Evolutionary conservation across 164 flowering plant species (phyloP), one percentile per base, ranked within the genome.

Genomic region (Magnolia changhungtana): DNA sequence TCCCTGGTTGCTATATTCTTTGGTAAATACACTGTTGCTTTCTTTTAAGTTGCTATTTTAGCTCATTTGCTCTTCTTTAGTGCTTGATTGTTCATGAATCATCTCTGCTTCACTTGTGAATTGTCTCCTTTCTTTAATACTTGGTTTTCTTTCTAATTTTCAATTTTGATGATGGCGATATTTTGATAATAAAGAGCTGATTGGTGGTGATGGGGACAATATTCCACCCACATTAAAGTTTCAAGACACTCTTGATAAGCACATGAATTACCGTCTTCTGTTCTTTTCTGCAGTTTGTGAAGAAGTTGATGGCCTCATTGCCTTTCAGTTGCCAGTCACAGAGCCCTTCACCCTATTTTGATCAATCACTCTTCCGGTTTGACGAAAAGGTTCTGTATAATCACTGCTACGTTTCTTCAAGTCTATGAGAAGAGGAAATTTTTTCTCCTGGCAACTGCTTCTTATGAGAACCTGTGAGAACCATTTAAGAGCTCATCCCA

Each of bases 321-420:
- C 98, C 99, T 52, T 89, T 89, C 86, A 88, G 86, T 78, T 92
- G 97, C 81, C 99, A 96, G 78, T 92, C 94, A 29, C 92, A 85
- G 79, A 96, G 97, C 76, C 97, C 99, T 63, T 96, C 99, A 74
- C 98, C 99, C 6, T 96, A 96, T 74, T 94, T 96, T 87, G 99
- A 96, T 76, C 96, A 90, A 80, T 91, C 93, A 72, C 96, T 96
- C 70, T 96, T 90, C 79, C 89, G 98, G 76, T 96, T 80, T 82
- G 98, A 96, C 82, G 99, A 96, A 81, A 96, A 96, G 99, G 99
- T 96, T 45, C 69, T 83, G 49, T 58, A 71, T 21, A 21, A 13
- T 8, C n/a, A 21, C 45, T 18, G 7, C 52, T 16, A 20, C 4
- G 29, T 8, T 63, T 19, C 20, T 65, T 24, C 27, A 24, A 18